Base-by-base conservation (phyloP, 768 basidiomycete species). In the Clitopilus passeckerianus region DNA sequence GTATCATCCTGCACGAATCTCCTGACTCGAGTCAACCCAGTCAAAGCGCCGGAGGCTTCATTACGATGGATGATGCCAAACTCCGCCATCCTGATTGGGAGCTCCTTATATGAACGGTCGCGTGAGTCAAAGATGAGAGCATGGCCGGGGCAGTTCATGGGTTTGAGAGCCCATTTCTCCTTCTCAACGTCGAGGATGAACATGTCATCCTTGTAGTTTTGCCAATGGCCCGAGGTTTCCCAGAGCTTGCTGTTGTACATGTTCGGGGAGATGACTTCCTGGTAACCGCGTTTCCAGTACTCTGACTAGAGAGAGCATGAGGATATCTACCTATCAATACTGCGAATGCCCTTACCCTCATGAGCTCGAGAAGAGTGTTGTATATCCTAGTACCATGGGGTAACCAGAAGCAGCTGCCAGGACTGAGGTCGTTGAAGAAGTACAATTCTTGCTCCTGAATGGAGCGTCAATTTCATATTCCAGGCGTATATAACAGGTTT, bases 141-240 rank as follows among this genome's bases (percentile, higher is more conserved):
- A 71, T 98, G 97, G 5, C 95, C 95, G 0, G 92, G 97, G 77
- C 97, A 98, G 74, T 99, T 99, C 97, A 99, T 99, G 18, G 97
- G 97, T 75, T 98, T 97, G 60, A 98, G 80, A 0, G 83, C 96
- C 86, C 93, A 99, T 68, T 85, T 85, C 75, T 98, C 95, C 77
- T 98, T 98, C 75, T 99, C 97, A 59, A 98, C 75, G 59, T 95
- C 91, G 59, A 98, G 86, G 50, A 80, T 72, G 77, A 98, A 99
- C 97, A 99, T 99, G 75, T 93, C 95, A 57, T 98, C 95, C 71
- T 90, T 87, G 79, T 98, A 99, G 71, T 98, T 96, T 67, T 93
- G 85, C 96, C 91, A 97, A 71, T 98, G 97, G 1, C 97, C 97
- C 0, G 96, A 98, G 0, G 91, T 94, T 75, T 98, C 89, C 97